These are phyloP conservation scores for Pythium vanterpoolii DNA, from an alignment of 352 stramenopile species.

Conservation along the genomic window DNA sequence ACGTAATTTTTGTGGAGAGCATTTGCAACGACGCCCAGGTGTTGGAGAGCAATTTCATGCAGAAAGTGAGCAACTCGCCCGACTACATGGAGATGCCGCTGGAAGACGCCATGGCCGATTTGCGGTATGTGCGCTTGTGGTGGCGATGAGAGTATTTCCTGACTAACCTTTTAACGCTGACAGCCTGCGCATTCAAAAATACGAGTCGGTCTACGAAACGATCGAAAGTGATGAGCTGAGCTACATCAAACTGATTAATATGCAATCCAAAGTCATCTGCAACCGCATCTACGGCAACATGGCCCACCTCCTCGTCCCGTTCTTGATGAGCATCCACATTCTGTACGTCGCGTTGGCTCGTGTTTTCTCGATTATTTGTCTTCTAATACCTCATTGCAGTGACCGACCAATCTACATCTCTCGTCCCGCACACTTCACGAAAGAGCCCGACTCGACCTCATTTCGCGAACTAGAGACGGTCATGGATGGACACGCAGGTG, in stretches of 20 bases:
- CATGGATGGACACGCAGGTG: constrained; percentile 1
- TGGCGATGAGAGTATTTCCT: not conserved
- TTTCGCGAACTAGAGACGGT: constrained; percentile 20
- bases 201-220: constrained; percentile 63
- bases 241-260: constrained; percentile 73
- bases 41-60: constrained; percentile 50
- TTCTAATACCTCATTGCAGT: constrained; percentile 1
- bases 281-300: constrained; percentile 52
- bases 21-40: constrained; percentile 76
- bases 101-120: constrained; percentile 51
- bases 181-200: constrained; percentile 54
- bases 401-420: constrained; percentile 43
- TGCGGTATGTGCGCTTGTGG: constrained; percentile 42
- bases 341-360: constrained; percentile 27
- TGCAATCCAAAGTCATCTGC: constrained; percentile 55
- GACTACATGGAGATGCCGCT: constrained; percentile 56
- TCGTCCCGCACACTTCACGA: constrained; percentile 32
- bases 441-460: constrained; percentile 26
- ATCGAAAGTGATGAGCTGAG: constrained; percentile 61
- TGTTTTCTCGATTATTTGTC: not conserved
- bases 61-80: constrained; percentile 44
- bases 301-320: constrained; percentile 43
- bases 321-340: constrained; percentile 51
- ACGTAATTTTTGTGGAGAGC: constrained; percentile 81
- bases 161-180: not conserved